These are phyloP conservation scores for Prunus mongolica DNA, from an alignment of 306 rosid genomes.

Conservation along the genomic window DNA sequence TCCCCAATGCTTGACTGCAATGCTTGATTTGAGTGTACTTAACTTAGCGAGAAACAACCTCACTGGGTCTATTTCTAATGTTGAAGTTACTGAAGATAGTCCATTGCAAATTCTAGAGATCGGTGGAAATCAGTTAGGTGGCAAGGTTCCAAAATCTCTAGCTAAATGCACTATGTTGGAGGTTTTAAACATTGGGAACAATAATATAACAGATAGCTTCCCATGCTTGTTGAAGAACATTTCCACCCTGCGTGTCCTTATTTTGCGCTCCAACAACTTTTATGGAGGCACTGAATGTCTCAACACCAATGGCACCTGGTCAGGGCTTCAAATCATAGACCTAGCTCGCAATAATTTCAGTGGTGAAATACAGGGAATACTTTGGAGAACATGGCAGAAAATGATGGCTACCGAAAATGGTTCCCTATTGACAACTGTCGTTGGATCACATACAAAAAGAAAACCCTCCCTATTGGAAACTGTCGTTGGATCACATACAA, in stretches of 20 bases:
- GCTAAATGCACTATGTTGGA: conserved; percentile 6
- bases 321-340: conserved; percentile 15
- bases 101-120: conserved; percentile 11
- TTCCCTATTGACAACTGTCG: background rate
- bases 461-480: background rate
- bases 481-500: no score
- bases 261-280: conserved; percentile 7
- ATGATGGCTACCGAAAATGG: background rate
- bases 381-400: background rate
- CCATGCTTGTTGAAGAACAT: conserved; percentile 20
- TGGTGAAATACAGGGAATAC: background rate
- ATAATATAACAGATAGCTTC: conserved; percentile 1
- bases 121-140: background rate
- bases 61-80: conserved; percentile 4
- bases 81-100: background rate
- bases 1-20: conserved; percentile 16
- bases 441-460: background rate
- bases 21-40: conserved; percentile 6
- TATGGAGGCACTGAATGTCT: background rate
- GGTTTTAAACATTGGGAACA: conserved; percentile 28
- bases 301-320: background rate
- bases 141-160: background rate
- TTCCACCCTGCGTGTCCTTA: conserved; percentile 7
- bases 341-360: background rate
- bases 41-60: conserved; percentile 17